phyloP scores from a whole-genome alignment of 2,329 filamentous ascomycete species.

The Colletotrichum somersetense region DNA sequence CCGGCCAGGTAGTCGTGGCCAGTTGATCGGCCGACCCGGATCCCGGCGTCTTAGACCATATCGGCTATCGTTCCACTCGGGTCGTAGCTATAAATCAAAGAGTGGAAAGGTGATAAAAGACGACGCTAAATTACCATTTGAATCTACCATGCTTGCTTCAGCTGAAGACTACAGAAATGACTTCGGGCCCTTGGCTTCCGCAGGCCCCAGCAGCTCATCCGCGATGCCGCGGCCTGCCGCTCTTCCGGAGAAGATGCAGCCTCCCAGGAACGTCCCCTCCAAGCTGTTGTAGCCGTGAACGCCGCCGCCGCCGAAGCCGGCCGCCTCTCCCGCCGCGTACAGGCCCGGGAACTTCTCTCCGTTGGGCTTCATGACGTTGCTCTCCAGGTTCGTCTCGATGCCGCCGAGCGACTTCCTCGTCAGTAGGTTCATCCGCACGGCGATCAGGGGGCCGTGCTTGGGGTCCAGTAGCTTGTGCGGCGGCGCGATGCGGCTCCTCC shows the following conservation, averaged over 20 bases:
- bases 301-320: slow-evolving; percentile 72
- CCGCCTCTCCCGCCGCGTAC: slow-evolving; percentile 71
- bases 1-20: not conserved
- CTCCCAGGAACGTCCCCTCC: slow-evolving; percentile 72
- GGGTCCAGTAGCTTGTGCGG: slow-evolving; percentile 68
- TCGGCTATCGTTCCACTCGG: not conserved
- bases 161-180: slow-evolving; percentile 1
- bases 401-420: slow-evolving; percentile 73
- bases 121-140: not conserved
- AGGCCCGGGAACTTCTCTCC: slow-evolving; percentile 66
- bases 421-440: slow-evolving; percentile 70
- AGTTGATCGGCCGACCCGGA: not conserved
- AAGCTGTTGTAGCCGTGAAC: slow-evolving; percentile 73
- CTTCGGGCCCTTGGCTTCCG: slow-evolving; percentile 24
- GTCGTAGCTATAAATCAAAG: not conserved
- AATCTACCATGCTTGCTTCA: not conserved
- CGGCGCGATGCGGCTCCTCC: slow-evolving; percentile 62
- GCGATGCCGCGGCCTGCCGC: slow-evolving; percentile 68
- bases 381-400: slow-evolving; percentile 69
- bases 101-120: not conserved
- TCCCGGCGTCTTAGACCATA: no score
- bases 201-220: slow-evolving; percentile 54
- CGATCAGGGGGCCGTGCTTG: slow-evolving; percentile 69
- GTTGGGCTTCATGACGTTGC: slow-evolving; percentile 65
- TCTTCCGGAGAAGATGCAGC: slow-evolving; percentile 72